These are phyloP conservation scores for Penicillium sp. DNA, from an alignment of 2,329 filamentous ascomycete genomes.

Conservation along the genomic window DNA sequence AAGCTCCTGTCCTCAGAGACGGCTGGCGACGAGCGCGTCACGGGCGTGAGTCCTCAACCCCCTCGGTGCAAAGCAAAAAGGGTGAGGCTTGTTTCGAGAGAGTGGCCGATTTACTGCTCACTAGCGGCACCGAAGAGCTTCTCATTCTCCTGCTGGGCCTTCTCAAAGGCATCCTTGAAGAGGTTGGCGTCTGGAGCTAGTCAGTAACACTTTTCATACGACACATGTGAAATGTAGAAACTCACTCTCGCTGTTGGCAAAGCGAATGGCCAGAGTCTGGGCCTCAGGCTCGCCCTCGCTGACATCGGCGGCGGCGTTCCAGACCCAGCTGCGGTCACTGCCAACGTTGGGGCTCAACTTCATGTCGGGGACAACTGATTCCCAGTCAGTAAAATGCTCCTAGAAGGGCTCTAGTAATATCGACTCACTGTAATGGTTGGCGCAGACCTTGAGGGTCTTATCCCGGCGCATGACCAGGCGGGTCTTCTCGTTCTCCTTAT, in stretches of 20 bases:
- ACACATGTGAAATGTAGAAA: slow-evolving; percentile 20
- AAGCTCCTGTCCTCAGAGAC: slow-evolving; percentile 12
- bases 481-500: slow-evolving; percentile 98
- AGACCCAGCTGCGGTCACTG: slow-evolving; percentile 98
- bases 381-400: background rate
- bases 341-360: slow-evolving; percentile 97
- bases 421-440: slow-evolving; percentile 94
- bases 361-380: slow-evolving; percentile 90
- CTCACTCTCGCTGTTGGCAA: slow-evolving; percentile 95
- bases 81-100: background rate
- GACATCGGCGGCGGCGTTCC: slow-evolving; percentile 96
- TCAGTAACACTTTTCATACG: slow-evolving; percentile 13
- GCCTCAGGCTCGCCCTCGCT: slow-evolving; percentile 97
- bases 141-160: slow-evolving; percentile 96
- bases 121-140: slow-evolving; percentile 61
- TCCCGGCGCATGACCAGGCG: slow-evolving; percentile 97
- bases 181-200: slow-evolving; percentile 73
- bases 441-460: slow-evolving; percentile 99
- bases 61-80: slow-evolving; percentile 3
- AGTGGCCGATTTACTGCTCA: slow-evolving; percentile 40
- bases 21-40: slow-evolving; percentile 9
- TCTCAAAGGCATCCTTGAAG: slow-evolving; percentile 97
- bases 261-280: slow-evolving; percentile 92
- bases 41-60: slow-evolving; percentile 3
- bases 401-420: background rate